Evolutionary conservation across 805 yeast species (phyloP).

Genomic region (Candida koratica): DNA sequence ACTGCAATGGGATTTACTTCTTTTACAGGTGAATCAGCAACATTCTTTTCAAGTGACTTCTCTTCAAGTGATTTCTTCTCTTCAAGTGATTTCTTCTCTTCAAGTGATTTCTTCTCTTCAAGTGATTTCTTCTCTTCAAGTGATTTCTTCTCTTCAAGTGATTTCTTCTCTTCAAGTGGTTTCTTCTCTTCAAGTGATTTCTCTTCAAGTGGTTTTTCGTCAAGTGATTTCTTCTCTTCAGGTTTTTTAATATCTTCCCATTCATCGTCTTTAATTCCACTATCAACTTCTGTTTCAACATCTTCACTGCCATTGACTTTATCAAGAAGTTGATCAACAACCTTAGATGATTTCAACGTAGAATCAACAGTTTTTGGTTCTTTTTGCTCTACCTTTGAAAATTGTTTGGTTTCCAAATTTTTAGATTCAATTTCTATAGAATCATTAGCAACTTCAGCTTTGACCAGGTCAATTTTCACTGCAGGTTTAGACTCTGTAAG

Average conservation of each 20-base stretch:
- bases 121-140: slow-evolving; percentile 10
- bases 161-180: slow-evolving; percentile 12
- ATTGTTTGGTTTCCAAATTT: slow-evolving; percentile 15
- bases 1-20: slow-evolving; percentile 8
- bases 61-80: slow-evolving; percentile 9
- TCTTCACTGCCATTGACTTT: slow-evolving; percentile 40
- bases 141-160: slow-evolving; percentile 11
- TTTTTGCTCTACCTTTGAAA: slow-evolving; percentile 12
- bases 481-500: slow-evolving; percentile 40
- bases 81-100: slow-evolving; percentile 12
- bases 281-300: slow-evolving; percentile 29
- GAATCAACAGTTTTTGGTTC: slow-evolving; percentile 31
- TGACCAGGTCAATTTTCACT: slow-evolving; percentile 23
- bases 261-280: slow-evolving; percentile 32
- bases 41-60: neutral
- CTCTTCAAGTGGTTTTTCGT: slow-evolving; percentile 12
- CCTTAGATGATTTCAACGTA: slow-evolving; percentile 32
- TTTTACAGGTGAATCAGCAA: slow-evolving; percentile 4
- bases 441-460: slow-evolving; percentile 17
- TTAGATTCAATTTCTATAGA: slow-evolving; percentile 7
- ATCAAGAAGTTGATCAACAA: slow-evolving; percentile 32
- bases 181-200: slow-evolving; percentile 10
- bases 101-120: slow-evolving; percentile 13
- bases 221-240: too few species aligned
- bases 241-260: slow-evolving; percentile 40